Base-by-base conservation (phyloP, 805 yeast species). In the Starmerella roubikii region DNA sequence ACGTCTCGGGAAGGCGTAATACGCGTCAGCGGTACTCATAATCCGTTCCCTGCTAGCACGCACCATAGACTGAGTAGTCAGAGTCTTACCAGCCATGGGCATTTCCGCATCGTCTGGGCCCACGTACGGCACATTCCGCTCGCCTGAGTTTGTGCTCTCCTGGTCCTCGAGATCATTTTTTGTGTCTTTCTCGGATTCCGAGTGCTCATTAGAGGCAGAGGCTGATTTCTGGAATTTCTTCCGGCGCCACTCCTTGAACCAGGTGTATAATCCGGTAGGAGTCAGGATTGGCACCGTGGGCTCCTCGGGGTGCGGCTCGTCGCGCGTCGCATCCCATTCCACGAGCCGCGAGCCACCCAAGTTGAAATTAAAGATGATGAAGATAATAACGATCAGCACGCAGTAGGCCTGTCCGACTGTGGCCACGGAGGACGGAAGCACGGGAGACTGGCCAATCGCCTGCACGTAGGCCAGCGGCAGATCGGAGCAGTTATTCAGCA, bases 361-460 rank as follows among this genome's bases (percentile, higher is more conserved):
- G 51, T 81, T 78, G 68, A 83, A 82, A 59, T 79, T 74, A 51
- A 69, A 58, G 33, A 81, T 65, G 28, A 75, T 66, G 55, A 78
- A 83, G 2, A 78, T 66, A 3, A 83, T 78, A 32, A 78, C 64
- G 50, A 78, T 80, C 25, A 85, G 76, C 51, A 85, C 78, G 17
- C 81, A 78, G 57, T 79, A 82, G 1, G 95, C 91, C 20, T 79
- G 78, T 20, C 95, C 96, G 49, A 70, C 69, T 38, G 72, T 67
- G 27, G 82, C 83, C 44, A 80, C 74, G 3, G 58, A 69, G 13
- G 63, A 51, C 0, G 76, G 62, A 50, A 85, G 76, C 7, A 54
- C 53, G 1, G 72, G 63, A 1, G 84, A 75, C 13, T 71, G 67
- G 20, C 80, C 76, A 52, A 83, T 60, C 2, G 88, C 78, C 37